phyloP scores from a whole-genome alignment of 2,329 filamentous ascomycete genomes.

The Colletotrichum coccodes region DNA sequence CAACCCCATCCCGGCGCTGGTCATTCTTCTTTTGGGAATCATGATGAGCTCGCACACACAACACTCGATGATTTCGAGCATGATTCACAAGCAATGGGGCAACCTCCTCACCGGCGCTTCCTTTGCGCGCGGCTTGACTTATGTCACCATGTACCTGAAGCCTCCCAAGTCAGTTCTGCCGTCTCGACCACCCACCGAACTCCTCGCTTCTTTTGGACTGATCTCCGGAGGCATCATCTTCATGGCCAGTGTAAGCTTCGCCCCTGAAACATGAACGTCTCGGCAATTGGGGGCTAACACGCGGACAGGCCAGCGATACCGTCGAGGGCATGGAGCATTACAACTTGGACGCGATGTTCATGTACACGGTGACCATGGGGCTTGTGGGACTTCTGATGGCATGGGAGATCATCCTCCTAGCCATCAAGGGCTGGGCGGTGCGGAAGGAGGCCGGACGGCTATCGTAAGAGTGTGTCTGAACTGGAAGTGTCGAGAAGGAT shows the following conservation, averaged over 20 bases:
- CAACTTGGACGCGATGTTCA: constrained; percentile 88
- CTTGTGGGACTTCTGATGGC: constrained; percentile 86
- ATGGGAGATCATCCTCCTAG: constrained; percentile 81
- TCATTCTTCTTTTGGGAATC: constrained; percentile 87
- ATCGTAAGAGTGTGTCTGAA: background rate
- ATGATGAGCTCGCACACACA: constrained; percentile 98
- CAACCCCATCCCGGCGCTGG: constrained; percentile 88
- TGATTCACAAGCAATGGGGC: constrained; percentile 96
- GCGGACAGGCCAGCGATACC: constrained; percentile 65
- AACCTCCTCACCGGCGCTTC: constrained; percentile 84
- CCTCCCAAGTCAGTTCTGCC: constrained; percentile 85
- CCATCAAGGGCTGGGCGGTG: constrained; percentile 88
- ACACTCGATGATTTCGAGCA: constrained; percentile 82
- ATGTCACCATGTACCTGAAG: constrained; percentile 80
- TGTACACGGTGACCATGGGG: constrained; percentile 89
- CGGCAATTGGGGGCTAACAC: background rate
- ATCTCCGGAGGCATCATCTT: constrained; percentile 90
- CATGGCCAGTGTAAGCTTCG: constrained; percentile 81
- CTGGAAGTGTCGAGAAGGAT: background rate
- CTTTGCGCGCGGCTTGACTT: constrained; percentile 81
- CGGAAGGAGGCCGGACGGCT: constrained; percentile 50
- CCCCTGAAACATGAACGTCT: background rate
- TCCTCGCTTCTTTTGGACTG: constrained; percentile 87
- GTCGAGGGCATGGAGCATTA: constrained; percentile 81
- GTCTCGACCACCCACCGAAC: constrained; percentile 87